A percentile compares a stretch with the other conserved stretches of the same genome.
Conservation (phyloP, 164 flowering plant genomes). For the Aristolochia californica region DNA sequence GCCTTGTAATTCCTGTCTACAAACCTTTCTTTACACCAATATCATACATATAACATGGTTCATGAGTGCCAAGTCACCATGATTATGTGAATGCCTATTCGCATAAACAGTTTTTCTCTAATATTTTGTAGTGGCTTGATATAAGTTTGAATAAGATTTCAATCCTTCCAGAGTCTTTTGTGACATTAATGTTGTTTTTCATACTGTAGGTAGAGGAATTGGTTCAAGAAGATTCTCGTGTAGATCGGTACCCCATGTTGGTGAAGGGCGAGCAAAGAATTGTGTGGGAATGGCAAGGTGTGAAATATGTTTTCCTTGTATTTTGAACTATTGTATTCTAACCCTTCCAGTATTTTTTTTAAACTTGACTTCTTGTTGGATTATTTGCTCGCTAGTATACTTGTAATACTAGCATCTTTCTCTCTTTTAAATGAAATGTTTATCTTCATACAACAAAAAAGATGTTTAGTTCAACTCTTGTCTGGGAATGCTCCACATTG, state of each 20-base stretch:
- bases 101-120: background rate
- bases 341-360: no score
- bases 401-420: no score
- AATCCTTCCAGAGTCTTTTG: background rate
- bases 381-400: no score
- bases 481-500: no score
- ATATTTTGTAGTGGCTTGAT: background rate
- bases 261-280: constrained; percentile 90
- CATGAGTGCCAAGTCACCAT: no score
- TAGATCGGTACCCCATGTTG: constrained; percentile 76
- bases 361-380: no score
- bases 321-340: background rate
- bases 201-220: constrained; percentile 67
- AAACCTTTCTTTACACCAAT: background rate
- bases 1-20: background rate
- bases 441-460: no score
- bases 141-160: background rate
- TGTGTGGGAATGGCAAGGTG: constrained; percentile 99
- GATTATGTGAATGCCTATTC: no score
- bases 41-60: no score
- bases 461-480: no score
- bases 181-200: constrained; percentile 1
- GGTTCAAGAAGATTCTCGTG: constrained; percentile 83
- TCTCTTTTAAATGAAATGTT: no score
- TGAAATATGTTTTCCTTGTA: background rate